Percentiles rank a stretch among this genome's conserved stretches.
Evolutionary conservation across 2,329 filamentous ascomycete species (phyloP).

Genomic region (Tolypocladium tropicale): DNA sequence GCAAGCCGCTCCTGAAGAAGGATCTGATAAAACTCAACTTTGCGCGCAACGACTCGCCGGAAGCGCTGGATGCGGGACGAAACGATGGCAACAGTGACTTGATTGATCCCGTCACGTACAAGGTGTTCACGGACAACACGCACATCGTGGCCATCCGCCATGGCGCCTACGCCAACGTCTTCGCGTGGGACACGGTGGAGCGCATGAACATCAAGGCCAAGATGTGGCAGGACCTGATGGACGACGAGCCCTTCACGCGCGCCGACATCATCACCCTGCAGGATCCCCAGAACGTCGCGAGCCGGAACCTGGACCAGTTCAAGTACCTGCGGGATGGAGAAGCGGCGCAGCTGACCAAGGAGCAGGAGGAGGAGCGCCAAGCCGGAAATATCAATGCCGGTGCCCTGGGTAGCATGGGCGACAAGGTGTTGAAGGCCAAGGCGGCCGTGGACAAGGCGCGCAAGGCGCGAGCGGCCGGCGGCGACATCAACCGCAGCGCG

Average conservation of each 20-base stretch:
- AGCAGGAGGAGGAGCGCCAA: slow-evolving; percentile 58
- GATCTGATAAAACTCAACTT: slow-evolving; percentile 90
- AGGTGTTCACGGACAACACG: slow-evolving; percentile 95
- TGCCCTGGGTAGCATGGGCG: slow-evolving; percentile 65
- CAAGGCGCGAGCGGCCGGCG: slow-evolving; percentile 54
- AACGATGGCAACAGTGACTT: slow-evolving; percentile 61
- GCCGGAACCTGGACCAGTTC: slow-evolving; percentile 76
- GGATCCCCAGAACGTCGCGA: slow-evolving; percentile 82
- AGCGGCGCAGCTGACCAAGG: slow-evolving; percentile 54
- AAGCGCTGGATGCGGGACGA: slow-evolving; percentile 34
- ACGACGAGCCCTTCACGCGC: slow-evolving; percentile 75
- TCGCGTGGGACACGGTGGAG: slow-evolving; percentile 91
- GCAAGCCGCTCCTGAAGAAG: slow-evolving; percentile 63
- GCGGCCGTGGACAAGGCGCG: slow-evolving; percentile 89
- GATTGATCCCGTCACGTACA: slow-evolving; percentile 94
- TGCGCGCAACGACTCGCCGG: slow-evolving; percentile 71
- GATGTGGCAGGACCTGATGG: slow-evolving; percentile 86
- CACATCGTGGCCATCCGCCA: slow-evolving; percentile 83
- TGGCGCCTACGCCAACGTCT: slow-evolving; percentile 83
- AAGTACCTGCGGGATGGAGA: slow-evolving; percentile 80
- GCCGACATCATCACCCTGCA: slow-evolving; percentile 94
- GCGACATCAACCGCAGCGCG: slow-evolving; percentile 44
- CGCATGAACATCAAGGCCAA: slow-evolving; percentile 94
- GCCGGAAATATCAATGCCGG: slow-evolving; percentile 65
- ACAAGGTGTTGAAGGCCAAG: slow-evolving; percentile 84